Percentiles rank a stretch among this genome's conserved stretches.
Conservation (phyloP, 225 moss, liverwort and hornwort genomes). For the Straminergon stramineum region DNA sequence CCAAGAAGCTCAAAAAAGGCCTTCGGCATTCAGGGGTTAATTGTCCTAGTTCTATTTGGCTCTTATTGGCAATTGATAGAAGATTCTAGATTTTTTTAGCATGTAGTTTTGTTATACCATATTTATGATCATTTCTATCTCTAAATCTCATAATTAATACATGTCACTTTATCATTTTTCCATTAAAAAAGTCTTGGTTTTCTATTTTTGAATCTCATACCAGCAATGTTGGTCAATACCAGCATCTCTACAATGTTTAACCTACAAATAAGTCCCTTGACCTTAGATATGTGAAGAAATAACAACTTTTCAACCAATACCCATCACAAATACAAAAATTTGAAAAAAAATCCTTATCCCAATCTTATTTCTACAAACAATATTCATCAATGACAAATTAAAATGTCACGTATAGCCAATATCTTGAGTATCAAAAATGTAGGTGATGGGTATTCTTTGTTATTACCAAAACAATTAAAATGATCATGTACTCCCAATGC, state of each 20-base stretch:
- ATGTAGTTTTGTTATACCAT: not conserved
- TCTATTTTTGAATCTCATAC: fast-evolving
- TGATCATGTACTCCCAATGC: not conserved
- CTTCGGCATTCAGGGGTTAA: not conserved
- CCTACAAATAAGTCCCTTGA: too few relatives aligned
- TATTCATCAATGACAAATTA: not conserved
- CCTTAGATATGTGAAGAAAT: not conserved
- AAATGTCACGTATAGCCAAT: not conserved
- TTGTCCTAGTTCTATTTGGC: not conserved
- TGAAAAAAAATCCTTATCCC: too few relatives aligned
- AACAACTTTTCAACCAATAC: not conserved
- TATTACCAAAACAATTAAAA: not conserved
- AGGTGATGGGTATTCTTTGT: not conserved
- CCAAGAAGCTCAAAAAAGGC: not conserved
- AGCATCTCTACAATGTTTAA: not conserved
- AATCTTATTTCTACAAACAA: not conserved
- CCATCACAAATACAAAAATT: not conserved
- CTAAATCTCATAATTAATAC: too few relatives aligned
- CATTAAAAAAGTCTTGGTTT: too few relatives aligned
- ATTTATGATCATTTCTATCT: not conserved
- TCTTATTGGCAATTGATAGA: not conserved
- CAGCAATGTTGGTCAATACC: too few relatives aligned
- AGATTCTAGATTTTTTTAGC: not conserved
- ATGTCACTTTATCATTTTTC: too few relatives aligned
- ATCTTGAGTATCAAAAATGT: not conserved